These are phyloP conservation scores for Ustilago tritici DNA, from an alignment of 1,284 basidiomycete species.

Conservation along the genomic window DNA sequence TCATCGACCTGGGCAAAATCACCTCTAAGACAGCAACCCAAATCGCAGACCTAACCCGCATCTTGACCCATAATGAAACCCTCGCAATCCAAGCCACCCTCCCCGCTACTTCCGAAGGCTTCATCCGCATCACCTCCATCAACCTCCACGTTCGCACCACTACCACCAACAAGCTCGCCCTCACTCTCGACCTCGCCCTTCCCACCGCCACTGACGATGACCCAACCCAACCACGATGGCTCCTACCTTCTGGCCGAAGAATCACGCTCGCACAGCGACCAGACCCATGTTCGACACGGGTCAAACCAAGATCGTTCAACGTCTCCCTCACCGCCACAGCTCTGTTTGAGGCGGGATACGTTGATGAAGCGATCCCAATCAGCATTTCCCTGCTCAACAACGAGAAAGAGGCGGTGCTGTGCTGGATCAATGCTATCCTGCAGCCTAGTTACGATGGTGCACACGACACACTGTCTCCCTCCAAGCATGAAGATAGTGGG, in stretches of 20 bases:
- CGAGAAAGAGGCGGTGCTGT: slow-evolving; percentile 10
- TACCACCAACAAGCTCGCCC: background rate
- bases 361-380: slow-evolving; percentile 37
- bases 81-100: slow-evolving; percentile 21
- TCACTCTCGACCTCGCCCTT: background rate
- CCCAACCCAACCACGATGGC: slow-evolving; percentile 2
- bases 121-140: background rate
- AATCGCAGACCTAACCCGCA: background rate
- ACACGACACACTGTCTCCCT: slow-evolving; percentile 7
- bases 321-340: slow-evolving; percentile 9
- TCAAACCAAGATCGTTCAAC: slow-evolving; percentile 17
- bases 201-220: background rate
- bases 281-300: slow-evolving; percentile 2
- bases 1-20: slow-evolving; percentile 22
- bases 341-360: background rate
- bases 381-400: slow-evolving; percentile 23
- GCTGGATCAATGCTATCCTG: slow-evolving; percentile 23
- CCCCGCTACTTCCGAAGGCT: background rate
- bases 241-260: slow-evolving; percentile 8
- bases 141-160: background rate
- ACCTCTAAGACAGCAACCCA: background rate
- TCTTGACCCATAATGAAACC: background rate
- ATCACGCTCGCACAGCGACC: slow-evolving; percentile 15
- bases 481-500: background rate
- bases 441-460: slow-evolving; percentile 43